Evolutionary conservation across 495 filamentous ascomycete species (phyloP), one percentile per base, ranked within the genome.

Genomic region (Aspergillus sclerotiicarbonarius): DNA sequence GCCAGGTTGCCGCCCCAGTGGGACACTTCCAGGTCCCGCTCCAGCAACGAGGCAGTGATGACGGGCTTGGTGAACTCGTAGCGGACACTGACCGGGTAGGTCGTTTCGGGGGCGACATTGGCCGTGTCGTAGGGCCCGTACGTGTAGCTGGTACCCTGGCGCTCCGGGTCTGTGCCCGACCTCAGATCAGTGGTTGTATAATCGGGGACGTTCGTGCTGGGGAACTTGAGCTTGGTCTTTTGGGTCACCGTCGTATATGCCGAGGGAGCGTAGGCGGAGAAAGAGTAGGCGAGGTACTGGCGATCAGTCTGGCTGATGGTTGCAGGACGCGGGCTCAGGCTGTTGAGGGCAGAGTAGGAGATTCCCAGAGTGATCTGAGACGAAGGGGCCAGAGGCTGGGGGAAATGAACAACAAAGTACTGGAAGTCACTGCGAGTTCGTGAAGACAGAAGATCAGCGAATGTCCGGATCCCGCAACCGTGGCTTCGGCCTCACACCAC

Each of bases 1-100:
- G 93, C 94, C 41, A 98, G 74, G 69, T 98, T 98, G 21, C 94
- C 95, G 59, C 94, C 94, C 94, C 94, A 98, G 70, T 98, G 95
- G 63, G 90, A 94, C 59, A 98, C 88, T 71, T 98, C 93, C 56
- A 98, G 75, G 64, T 96, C 92, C 21, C 94, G 86, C 78, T 97
- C 90, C 44, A 97, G 77, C 6, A 82, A 71, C 16, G 82, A 83
- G 37, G 88, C 82, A 63, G 91, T 89, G 54, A 85, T 87, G 41
- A 98, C 76, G 6, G 94, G 95, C 71, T 90, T 91, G 44, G 91
- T 98, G 80, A 96, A 96, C 66, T 98, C 92, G 75, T 95, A 98
- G 41, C 95, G 90, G 20, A 96, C 86, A 57, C 77, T 83, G 55
- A 91, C 80, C 9, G 86, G 84, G 65, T 92, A 81, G 18, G 79